Evolutionary conservation across 805 yeast species (phyloP), one percentile per base, ranked within the genome.

Genomic region (Barnettozyma salicaria): DNA sequence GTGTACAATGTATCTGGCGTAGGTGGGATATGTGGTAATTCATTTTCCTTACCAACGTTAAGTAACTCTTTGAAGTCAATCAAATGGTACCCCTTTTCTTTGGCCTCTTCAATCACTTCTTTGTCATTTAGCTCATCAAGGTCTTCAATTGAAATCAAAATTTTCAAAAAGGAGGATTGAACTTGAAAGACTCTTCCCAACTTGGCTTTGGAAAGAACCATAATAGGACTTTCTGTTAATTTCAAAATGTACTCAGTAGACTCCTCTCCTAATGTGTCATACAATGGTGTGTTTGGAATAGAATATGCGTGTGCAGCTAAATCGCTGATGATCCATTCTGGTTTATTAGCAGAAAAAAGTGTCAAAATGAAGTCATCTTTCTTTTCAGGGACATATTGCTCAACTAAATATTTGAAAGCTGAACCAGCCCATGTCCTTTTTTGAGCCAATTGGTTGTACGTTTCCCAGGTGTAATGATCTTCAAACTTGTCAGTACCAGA

Each of bases 301-400:
- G 70, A 69, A 60, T 74, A 79, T 7, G 76, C 68, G 30, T 68
- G 70, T 49, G 83, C 75, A 1, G 87, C 88, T 49, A 81, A 56
- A 59, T 83, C 92, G 20, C 82, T 58, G 14, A 81, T 54, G 22
- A 70, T 65, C 92, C 92, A 83, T 58, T 82, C 85, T 7, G 72
- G 64, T 33, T 76, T 64, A 53, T 80, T 80, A 14, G 68, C 64
- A 18, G 81, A 69, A 54, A 74, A 72, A 14, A 80, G 49, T 2
- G 81, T 64, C 31, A 79, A 68, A 26, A 78, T 61, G 47, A 77
- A 79, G 26, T 63, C 56, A 19, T 58, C 53, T n/a, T 49, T 42
- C n/a, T 55, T 53, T 41, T 54, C 52, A 18, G 45, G 55, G 27
- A 65, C 60, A 34, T 57, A 64, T 16, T 49, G 47, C 41, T 61